Conservation (phyloP, 371 early-diverging fungal species). For the Actinomortierella wolfii region DNA sequence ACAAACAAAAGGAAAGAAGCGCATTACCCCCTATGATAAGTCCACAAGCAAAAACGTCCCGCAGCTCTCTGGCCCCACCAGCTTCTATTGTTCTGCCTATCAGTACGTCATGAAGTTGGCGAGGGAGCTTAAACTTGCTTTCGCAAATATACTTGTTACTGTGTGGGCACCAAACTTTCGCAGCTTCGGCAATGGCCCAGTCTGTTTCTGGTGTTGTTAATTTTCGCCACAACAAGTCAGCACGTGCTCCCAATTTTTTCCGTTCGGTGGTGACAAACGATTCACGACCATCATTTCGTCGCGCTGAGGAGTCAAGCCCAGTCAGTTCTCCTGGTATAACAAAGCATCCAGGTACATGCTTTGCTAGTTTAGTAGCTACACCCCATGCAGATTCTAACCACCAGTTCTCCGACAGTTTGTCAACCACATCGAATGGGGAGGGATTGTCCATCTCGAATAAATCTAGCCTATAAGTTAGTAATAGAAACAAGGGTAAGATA, state of each 20-base stretch:
- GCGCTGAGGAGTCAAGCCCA: conserved; percentile 1
- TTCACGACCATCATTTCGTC: not conserved
- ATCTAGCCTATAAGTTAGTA: not conserved
- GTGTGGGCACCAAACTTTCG: not conserved
- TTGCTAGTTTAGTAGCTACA: not conserved
- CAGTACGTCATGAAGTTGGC: too few species aligned
- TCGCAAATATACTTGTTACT: conserved; percentile 1
- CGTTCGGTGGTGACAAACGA: not conserved
- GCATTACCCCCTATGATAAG: too few species aligned
- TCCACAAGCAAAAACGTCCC: too few species aligned
- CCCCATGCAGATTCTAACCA: conserved; percentile 1
- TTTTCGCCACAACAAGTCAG: not conserved
- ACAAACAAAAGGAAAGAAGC: too few species aligned
- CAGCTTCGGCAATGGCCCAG: conserved; percentile 1
- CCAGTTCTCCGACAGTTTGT: not conserved
- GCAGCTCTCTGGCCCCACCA: too few species aligned
- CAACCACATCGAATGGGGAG: not conserved
- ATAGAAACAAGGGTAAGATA: not conserved
- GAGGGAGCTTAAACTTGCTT: not conserved
- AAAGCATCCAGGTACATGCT: not conserved
- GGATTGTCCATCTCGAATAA: not conserved
- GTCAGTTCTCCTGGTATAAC: not conserved
- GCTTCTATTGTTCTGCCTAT: too few species aligned
- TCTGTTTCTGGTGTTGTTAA: not conserved
- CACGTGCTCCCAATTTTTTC: not conserved